A percentile compares a stretch with the other conserved stretches of the same genome.
phyloP scores from a whole-genome alignment of 1,284 basidiomycete species.

The Phellopilus nigrolimitatus region DNA sequence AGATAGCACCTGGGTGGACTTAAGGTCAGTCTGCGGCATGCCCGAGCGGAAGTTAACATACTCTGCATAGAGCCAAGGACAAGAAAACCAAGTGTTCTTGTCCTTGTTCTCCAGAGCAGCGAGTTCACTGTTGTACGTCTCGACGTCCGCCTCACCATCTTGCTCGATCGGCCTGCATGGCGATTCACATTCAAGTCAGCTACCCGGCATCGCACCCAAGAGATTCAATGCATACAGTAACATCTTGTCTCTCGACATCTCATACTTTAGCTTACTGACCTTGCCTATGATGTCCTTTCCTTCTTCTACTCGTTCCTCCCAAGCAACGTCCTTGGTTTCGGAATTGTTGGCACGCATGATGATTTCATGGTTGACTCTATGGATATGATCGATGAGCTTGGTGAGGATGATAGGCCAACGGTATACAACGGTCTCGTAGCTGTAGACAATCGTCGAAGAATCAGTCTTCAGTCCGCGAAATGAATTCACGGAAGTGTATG shows the following conservation, averaged over 20 bases:
- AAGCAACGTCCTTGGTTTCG: conserved; percentile 16
- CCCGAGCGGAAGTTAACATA: conserved; percentile 38
- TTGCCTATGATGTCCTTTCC: conserved; percentile 79
- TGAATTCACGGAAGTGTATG: conserved; percentile 6
- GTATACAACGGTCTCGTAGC: conserved; percentile 52
- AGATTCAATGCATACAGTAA: conserved; percentile 54
- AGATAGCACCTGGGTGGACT: conserved; percentile 51
- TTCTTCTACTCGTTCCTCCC: conserved; percentile 50
- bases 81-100: conserved; percentile 82
- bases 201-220: not conserved
- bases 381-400: conserved; percentile 68
- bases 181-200: not conserved
- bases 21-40: too few relatives aligned
- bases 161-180: conserved; percentile 54
- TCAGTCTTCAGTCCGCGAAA: not conserved
- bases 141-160: conserved; percentile 67
- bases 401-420: conserved; percentile 93
- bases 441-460: conserved; percentile 42
- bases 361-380: conserved; percentile 52
- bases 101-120: conserved; percentile 41
- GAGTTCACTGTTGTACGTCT: conserved; percentile 75
- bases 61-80: conserved; percentile 94
- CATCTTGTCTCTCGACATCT: conserved; percentile 78
- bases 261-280: conserved; percentile 82
- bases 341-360: conserved; percentile 30